Evolutionary conservation across 306 rosid genomes (phyloP).

Genomic region (Pterocarpus macrocarpus): DNA sequence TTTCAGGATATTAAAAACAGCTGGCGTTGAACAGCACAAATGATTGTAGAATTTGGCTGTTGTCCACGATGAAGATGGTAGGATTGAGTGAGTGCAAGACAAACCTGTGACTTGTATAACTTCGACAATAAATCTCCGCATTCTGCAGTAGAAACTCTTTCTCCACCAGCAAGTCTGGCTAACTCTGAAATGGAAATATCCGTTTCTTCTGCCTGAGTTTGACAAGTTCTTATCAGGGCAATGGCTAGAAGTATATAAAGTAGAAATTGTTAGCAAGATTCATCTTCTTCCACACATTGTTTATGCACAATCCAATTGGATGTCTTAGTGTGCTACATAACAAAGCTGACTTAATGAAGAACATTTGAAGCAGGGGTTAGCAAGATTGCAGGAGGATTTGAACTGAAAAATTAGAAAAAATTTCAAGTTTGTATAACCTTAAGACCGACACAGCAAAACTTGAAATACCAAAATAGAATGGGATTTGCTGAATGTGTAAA

Average conservation of each 20-base stretch:
- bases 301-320: not conserved
- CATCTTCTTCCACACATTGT: not conserved
- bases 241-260: not conserved
- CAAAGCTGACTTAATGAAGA: too few species aligned
- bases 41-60: not conserved
- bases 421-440: too few species aligned
- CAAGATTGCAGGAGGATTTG: too few species aligned
- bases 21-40: not conserved
- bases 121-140: slow-evolving; percentile 67
- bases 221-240: slow-evolving; percentile 43
- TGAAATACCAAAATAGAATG: too few species aligned
- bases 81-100: not conserved
- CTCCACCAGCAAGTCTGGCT: slow-evolving; percentile 74
- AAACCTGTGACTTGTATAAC: slow-evolving; percentile 72
- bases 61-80: too few species aligned
- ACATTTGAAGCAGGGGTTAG: too few species aligned
- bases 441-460: too few species aligned
- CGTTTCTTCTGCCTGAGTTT: slow-evolving; percentile 74
- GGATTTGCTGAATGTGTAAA: too few species aligned
- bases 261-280: too few species aligned
- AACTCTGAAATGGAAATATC: slow-evolving; percentile 72
- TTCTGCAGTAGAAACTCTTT: slow-evolving; percentile 74
- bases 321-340: too few species aligned
- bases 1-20: slow-evolving; percentile 33
- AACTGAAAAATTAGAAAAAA: too few species aligned